These are phyloP conservation scores for Thoreauomyces humboldtii DNA, from an alignment of 192 early-diverging fungal species.

Conservation along the genomic window DNA sequence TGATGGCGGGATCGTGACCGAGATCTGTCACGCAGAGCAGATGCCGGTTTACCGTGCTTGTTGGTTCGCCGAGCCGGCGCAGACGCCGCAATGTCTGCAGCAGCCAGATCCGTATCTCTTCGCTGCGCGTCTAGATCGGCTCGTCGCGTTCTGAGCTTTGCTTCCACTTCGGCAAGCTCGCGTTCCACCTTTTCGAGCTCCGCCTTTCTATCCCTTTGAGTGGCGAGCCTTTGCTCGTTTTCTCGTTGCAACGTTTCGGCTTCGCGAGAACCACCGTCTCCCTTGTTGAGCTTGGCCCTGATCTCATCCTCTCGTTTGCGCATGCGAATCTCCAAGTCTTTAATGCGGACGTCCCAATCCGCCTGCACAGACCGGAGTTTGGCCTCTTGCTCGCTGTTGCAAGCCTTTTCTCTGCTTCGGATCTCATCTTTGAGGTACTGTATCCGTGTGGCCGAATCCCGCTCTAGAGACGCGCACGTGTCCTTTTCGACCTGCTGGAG, in stretches of 20 bases:
- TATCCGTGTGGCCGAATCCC: conserved; percentile 6
- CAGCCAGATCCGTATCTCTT: too few relatives aligned
- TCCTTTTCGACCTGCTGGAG: neutral
- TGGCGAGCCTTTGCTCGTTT: neutral
- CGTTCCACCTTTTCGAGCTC: neutral
- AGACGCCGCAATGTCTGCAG: too few relatives aligned
- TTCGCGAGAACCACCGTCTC: neutral
- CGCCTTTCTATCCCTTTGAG: neutral
- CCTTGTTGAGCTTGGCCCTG: neutral
- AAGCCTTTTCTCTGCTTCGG: neutral
- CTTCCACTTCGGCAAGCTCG: neutral
- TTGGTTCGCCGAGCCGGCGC: too few relatives aligned
- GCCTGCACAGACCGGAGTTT: neutral
- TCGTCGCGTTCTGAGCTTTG: too few relatives aligned
- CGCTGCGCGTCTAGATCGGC: too few relatives aligned
- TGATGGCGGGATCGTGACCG: too few relatives aligned
- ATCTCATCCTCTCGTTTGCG: neutral
- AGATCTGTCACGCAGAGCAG: too few relatives aligned
- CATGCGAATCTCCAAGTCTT: neutral
- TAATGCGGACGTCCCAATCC: neutral
- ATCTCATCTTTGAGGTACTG: neutral
- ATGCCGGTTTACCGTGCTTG: too few relatives aligned
- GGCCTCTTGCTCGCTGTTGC: conserved; percentile 6
- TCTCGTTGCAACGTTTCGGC: neutral
- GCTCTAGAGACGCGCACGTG: neutral